Conservation (phyloP, 1,284 basidiomycete species). For the Cryptococcus neoformans region DNA sequence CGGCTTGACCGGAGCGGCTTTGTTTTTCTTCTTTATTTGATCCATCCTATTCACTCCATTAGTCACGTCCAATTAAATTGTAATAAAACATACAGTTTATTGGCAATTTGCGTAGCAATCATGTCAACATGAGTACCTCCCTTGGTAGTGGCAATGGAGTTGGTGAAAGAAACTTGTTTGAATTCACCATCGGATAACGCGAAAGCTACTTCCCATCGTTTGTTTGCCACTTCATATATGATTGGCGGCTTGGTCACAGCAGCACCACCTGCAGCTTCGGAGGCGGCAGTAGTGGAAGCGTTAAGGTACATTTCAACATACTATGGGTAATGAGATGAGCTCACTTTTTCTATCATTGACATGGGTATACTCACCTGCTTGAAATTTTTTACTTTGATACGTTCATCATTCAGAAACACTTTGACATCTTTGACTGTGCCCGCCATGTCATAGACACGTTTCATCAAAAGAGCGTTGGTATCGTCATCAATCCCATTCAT, state of each 20-base stretch:
- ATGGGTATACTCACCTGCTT: conserved; percentile 58
- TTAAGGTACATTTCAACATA: conserved; percentile 94
- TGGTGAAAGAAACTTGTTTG: conserved; percentile 95
- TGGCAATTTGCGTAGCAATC: conserved; percentile 86
- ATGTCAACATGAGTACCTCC: conserved; percentile 92
- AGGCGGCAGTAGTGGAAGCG: conserved; percentile 55
- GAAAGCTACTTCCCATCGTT: conserved; percentile 95
- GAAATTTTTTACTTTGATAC: conserved; percentile 91
- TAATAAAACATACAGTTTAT: conserved; percentile 56
- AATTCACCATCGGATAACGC: conserved; percentile 82
- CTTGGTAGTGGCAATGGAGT: conserved; percentile 96
- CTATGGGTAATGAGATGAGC: conserved; percentile 18
- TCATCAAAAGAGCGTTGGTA: conserved; percentile 82
- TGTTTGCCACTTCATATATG: conserved; percentile 73
- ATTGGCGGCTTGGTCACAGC: conserved; percentile 70
- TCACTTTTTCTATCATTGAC: not conserved
- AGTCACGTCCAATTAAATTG: conserved; percentile 6
- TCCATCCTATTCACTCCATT: conserved; percentile 54
- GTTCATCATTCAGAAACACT: conserved; percentile 89
- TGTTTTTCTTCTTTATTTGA: conserved; percentile 93
- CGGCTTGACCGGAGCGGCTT: conserved; percentile 85
- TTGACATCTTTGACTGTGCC: conserved; percentile 93
- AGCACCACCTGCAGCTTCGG: conserved; percentile 68
- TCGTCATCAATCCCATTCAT: conserved; percentile 93
- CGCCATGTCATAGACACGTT: conserved; percentile 97